Conservation (phyloP, 805 yeast genomes). For the Nakazawaea sp. region DNA sequence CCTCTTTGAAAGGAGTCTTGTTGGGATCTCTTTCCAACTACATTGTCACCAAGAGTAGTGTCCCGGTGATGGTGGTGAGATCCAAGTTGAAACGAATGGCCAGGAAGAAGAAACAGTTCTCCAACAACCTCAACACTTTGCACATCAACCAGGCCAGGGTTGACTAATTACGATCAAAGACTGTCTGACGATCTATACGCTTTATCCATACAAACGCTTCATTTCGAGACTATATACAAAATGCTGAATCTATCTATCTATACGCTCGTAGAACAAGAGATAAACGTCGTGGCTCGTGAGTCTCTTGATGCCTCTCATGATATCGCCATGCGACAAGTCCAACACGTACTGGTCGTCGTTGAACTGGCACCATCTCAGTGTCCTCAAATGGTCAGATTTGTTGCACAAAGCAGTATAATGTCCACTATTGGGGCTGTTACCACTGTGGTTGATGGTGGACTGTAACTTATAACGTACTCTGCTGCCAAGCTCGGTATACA, state of each 20-base stretch:
- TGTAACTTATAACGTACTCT: slow-evolving; percentile 41
- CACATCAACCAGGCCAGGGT: slow-evolving; percentile 34
- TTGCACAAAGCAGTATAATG: slow-evolving; percentile 69
- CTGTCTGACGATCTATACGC: too few species aligned
- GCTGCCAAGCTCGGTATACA: slow-evolving; percentile 29
- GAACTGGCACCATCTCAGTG: slow-evolving; percentile 64
- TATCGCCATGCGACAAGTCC: slow-evolving; percentile 40
- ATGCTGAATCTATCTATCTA: background rate
- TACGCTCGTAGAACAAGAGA: slow-evolving; percentile 52
- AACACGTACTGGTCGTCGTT: slow-evolving; percentile 59
- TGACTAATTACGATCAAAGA: slow-evolving; percentile 18
- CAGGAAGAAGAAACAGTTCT: slow-evolving; percentile 46
- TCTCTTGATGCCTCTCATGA: slow-evolving; percentile 27
- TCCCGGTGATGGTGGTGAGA: slow-evolving; percentile 78
- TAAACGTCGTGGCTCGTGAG: slow-evolving; percentile 56
- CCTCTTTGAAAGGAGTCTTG: slow-evolving; percentile 66
- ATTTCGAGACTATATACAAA: too few species aligned
- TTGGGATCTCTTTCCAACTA: slow-evolving; percentile 70
- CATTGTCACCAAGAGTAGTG: slow-evolving; percentile 61
- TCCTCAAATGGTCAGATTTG: slow-evolving; percentile 30
- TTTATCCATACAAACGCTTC: too few species aligned
- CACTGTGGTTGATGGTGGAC: slow-evolving; percentile 67
- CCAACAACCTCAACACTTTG: slow-evolving; percentile 49
- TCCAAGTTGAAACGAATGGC: slow-evolving; percentile 64
- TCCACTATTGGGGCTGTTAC: slow-evolving; percentile 57